Base-by-base conservation (phyloP, 768 basidiomycete genomes). In the Pleurotus citrinopileatus region DNA sequence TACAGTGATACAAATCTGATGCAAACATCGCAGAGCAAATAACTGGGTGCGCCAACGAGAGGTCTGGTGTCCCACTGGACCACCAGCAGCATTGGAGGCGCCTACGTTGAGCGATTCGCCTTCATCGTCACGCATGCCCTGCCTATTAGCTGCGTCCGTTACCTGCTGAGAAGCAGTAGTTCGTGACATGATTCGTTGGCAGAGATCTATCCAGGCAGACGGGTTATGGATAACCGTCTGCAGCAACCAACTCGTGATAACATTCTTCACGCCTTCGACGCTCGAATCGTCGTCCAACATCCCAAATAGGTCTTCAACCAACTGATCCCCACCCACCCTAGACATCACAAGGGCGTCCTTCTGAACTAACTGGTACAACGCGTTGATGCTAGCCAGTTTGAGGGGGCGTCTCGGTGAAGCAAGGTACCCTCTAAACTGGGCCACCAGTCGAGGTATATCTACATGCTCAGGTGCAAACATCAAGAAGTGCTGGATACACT, bases 181-280 rank as follows among this genome's bases (percentile, higher is more conserved):
- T 8, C 91, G 80, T 4, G 91, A 86, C 94, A 99, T 98, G 64
- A 99, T 98, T 22, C 94, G 78, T 67, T 98, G 96, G 62, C 96
- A 98, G 1, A 98, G 78, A 64, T 95, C 94, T 53, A 99, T 97
- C 97, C 97, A 99, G 1, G 95, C 97, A 0, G 90, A 94, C 0
- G 97, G 96, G 57, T 94, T 91, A 54, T 91, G 83, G 17, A 91
- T 78, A 1, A 93, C 95, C 0, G 97, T 98, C 67, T 99, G 97
- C 58, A 89, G 84, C 5, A 98, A 75, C 97, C 97, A 99, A 59
- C 89, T 92, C 10, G 82, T 76, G 60, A 98, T 98, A 55, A 98
- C 94, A 57, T 92, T 89, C 26, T 91, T 79, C 20, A 98, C 94
- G 3, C 97, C 97, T 59, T 96, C 89, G 13, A 98, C 89, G 2